Evolutionary conservation across 768 basidiomycete genomes (phyloP), one percentile per base, ranked within the genome.

Genomic region (Trametes punicea): DNA sequence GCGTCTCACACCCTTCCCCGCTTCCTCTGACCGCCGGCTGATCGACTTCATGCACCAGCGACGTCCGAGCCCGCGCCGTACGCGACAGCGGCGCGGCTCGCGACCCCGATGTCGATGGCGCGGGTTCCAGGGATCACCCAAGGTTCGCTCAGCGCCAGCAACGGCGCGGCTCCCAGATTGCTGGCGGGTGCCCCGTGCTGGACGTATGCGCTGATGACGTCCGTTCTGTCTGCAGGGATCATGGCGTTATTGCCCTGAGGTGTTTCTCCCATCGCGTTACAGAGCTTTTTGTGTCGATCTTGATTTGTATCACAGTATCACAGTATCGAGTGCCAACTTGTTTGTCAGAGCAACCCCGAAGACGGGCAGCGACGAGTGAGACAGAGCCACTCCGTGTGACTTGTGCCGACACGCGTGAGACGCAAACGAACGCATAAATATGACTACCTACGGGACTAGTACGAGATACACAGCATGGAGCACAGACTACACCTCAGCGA

Each of bases 391-490:
- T n/a, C n/a, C n/a, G n/a, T n/a, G n/a, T n/a, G n/a, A n/a, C n/a
- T n/a, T n/a, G n/a, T n/a, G n/a, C n/a, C n/a, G n/a, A n/a, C n/a
- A n/a, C 34, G 34, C 34, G 34, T 15, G 15, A 36, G 34, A 36
- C 4, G 15, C 34, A 36, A 8, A 23, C 16, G 18, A 26, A 26
- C 5, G 26, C 39, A 31, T 51, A 41, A 18, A 31, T 30, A 51
- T 34, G 34, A 48, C 18, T 29, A 41, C 40, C 18, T 54, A 46
- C n/a, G 40, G 13, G 30, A 36, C 40, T 5, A n/a, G 42, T 54
- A 54, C 52, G 20, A 42, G 40, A 54, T 54, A 54, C 52, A 54
- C 31, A 54, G 52, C 52, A 54, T 21, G 42, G 44, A 42, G 51
- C 42, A 53, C 51, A 45, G 6, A 42, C 23, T 16, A 44, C 44